Conservation (phyloP, 345 rosid genomes). For the Nasturtium officinale region DNA sequence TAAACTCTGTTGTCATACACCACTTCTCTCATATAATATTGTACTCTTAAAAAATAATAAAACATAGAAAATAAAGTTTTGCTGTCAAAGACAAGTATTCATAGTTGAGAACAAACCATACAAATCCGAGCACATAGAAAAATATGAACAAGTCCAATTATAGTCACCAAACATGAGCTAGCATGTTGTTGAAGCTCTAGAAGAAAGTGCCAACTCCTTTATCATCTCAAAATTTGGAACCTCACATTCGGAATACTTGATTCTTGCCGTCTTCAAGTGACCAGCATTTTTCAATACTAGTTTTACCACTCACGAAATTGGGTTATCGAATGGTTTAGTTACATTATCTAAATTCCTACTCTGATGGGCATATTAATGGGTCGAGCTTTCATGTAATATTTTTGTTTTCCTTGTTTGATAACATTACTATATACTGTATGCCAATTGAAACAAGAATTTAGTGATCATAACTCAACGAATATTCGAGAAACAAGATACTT, state of each 20-base stretch:
- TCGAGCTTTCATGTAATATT: no score
- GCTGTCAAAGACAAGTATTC: background rate
- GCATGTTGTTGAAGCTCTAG: conserved; percentile 28
- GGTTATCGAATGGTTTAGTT: no score
- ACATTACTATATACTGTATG: no score
- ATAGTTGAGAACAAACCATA: background rate
- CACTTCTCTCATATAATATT: background rate
- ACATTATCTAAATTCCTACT: no score
- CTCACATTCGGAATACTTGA: background rate
- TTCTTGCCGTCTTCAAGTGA: conserved; percentile 16
- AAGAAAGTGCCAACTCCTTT: conserved; percentile 20
- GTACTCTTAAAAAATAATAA: background rate
- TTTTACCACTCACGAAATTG: no score
- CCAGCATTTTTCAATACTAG: conserved; percentile 1
- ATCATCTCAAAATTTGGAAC: background rate
- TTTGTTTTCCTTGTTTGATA: no score
- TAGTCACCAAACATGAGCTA: conserved; percentile 9
- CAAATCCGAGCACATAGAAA: background rate
- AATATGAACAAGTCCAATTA: background rate
- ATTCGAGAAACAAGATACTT: background rate
- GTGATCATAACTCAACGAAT: no score
- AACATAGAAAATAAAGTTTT: no score
- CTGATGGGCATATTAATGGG: no score
- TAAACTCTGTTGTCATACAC: conserved; percentile 21
- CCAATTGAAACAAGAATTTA: no score